Evolutionary conservation across 2,329 filamentous ascomycete genomes (phyloP), one percentile per base, ranked within the genome.

Genomic region (Diaporthe helianthi): DNA sequence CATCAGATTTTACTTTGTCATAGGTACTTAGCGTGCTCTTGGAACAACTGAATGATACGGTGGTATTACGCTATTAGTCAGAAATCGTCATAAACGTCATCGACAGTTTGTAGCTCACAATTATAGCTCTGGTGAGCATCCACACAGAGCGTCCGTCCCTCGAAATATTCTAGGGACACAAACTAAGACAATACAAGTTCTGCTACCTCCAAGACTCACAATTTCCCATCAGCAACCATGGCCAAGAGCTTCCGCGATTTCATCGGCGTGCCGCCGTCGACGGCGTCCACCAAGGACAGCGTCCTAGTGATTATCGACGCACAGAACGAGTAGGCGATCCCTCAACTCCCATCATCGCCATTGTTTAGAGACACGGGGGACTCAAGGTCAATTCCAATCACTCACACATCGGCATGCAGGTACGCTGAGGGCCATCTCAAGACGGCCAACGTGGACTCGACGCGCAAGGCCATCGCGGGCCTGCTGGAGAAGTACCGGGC

Each of bases 291-390:
- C 0, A 76, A 78, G 52, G 88, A 92, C 79, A 88, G 85, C 72
- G 84, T 85, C 2, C 83, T 92, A 53, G 78, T 92, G 74, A 91
- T 92, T 78, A 89, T 92, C 75, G 89, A 92, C 76, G 90, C 90
- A 1, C 90, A 92, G 75, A 91, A 91, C 75, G 90, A 92, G 78
- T 92, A 29, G 22, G 65, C 19, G 1, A 5, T 13, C n/a, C 24
- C 8, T 17, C n/a, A n/a, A n/a, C n/a, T 8, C 13, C 17, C 19
- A 4, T 15, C 4, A 26, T 4, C 15, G 6, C 17, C 26, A 31
- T 19, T 5, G 2, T n/a, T 3, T 2, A 44, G 12, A 46, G 7
- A n/a, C 5, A 1, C 41, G 41, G 41, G 17, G 17, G 41, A n/a
- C 13, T 19, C 19, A 24, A 29, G 31, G 22, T 19, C 47, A 46